phyloP scores from a whole-genome alignment of 2,329 filamentous ascomycete genomes.

The Aspergillus ochraceus region DNA sequence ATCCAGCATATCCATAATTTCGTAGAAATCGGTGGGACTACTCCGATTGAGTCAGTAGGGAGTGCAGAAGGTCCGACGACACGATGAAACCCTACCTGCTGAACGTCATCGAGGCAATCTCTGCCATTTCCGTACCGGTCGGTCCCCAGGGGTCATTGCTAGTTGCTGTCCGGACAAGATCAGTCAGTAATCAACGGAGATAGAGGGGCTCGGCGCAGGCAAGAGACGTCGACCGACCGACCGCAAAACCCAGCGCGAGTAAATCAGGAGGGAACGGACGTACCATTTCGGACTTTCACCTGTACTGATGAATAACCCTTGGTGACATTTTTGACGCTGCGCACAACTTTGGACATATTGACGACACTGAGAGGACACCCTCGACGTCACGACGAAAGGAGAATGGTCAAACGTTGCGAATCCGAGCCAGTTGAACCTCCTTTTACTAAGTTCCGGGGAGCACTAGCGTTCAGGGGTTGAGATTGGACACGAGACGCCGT shows the following conservation, averaged over 20 bases:
- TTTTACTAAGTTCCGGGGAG: not conserved
- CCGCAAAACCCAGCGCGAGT: slow-evolving; percentile 1
- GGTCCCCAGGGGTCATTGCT: slow-evolving; percentile 99
- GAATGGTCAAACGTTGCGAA: not conserved
- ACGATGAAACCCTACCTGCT: slow-evolving; percentile 70
- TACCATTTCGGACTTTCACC: slow-evolving; percentile 98
- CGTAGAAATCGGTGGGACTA: slow-evolving; percentile 95
- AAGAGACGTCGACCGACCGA: not conserved
- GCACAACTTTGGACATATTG: slow-evolving; percentile 91
- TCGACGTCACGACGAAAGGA: slow-evolving; percentile 2
- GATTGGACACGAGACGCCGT: slow-evolving; percentile 10
- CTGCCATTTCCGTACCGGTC: slow-evolving; percentile 96
- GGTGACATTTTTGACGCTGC: slow-evolving; percentile 98
- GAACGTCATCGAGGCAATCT: slow-evolving; percentile 96
- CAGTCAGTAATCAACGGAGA: slow-evolving; percentile 1
- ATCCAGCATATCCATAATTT: slow-evolving; percentile 99
- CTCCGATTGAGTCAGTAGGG: not conserved
- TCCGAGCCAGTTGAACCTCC: not conserved
- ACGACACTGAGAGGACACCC: slow-evolving; percentile 12
- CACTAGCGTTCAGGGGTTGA: not conserved
- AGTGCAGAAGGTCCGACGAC: not conserved
- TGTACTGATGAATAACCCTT: slow-evolving; percentile 97
- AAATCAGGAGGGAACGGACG: slow-evolving; percentile 31
- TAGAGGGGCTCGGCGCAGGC: slow-evolving; percentile 2
- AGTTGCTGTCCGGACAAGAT: slow-evolving; percentile 65